phyloP scores from a whole-genome alignment of 176 grass and related monocot genomes.

The Guadua angustifolia region DNA sequence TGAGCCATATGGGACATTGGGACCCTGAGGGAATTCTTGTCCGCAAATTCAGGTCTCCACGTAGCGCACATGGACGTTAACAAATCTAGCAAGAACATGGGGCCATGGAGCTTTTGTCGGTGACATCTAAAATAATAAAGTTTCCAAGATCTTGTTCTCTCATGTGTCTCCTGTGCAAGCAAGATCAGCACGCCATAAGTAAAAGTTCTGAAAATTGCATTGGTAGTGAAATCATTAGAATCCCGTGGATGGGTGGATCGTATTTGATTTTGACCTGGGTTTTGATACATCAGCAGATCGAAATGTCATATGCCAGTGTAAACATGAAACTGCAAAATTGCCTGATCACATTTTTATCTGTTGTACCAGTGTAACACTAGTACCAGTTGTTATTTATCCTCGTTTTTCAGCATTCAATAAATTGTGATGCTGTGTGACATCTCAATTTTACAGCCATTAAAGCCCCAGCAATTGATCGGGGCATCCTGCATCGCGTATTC shows the following conservation, averaged over 20 bases:
- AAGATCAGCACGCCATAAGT: not conserved
- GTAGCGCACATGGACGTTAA: not conserved
- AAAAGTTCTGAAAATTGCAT: not conserved
- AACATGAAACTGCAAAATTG: not conserved
- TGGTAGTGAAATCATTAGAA: not conserved
- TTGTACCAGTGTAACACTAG: not conserved
- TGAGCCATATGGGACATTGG: constrained; percentile 1
- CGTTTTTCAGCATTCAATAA: not conserved
- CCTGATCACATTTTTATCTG: not conserved
- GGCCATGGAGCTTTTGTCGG: not conserved
- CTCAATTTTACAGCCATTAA: not conserved
- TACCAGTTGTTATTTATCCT: not conserved
- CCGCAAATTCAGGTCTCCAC: not conserved
- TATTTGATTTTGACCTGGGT: not conserved
- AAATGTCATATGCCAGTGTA: not conserved
- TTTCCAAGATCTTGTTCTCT: not conserved
- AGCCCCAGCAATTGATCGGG: not conserved
- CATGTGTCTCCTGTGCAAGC: not conserved
- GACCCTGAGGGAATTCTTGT: not conserved
- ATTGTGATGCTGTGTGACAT: not conserved
- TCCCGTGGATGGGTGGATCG: not conserved
- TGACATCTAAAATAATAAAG: not conserved
- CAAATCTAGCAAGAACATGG: constrained; percentile 19
- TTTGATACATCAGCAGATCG: not conserved
- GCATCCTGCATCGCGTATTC: not conserved